Evolutionary conservation across 345 rosid species (phyloP).

Genomic region (Brassica cretica): DNA sequence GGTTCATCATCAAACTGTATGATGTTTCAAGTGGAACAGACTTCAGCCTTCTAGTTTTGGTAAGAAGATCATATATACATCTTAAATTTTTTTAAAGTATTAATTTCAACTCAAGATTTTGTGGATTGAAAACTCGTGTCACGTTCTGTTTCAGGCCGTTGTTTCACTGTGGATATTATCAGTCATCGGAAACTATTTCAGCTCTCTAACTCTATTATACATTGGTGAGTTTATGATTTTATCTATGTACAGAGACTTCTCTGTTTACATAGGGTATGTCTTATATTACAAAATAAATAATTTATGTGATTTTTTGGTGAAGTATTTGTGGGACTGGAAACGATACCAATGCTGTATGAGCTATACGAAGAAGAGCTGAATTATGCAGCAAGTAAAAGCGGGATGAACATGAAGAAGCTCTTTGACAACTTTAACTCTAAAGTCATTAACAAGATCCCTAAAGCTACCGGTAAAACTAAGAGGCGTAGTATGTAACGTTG

Average conservation of each 20-base stretch:
- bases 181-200: conserved; percentile 43
- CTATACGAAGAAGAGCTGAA: conserved; percentile 45
- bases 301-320: background rate
- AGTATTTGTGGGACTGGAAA: background rate
- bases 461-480: conserved; percentile 39
- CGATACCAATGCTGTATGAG: conserved; percentile 43
- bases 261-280: background rate
- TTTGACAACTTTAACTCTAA: conserved; percentile 42
- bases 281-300: background rate
- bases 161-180: conserved; percentile 50
- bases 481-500: conserved; percentile 30
- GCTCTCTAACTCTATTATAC: conserved; percentile 49
- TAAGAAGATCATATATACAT: conserved; percentile 14
- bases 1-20: conserved; percentile 40
- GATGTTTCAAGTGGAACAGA: conserved; percentile 50
- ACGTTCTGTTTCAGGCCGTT: conserved; percentile 40
- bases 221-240: conserved; percentile 42
- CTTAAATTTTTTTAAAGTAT: background rate
- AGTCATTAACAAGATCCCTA: conserved; percentile 57
- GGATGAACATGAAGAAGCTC: conserved; percentile 36
- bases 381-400: conserved; percentile 45
- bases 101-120: background rate
- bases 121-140: background rate
- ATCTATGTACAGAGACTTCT: background rate
- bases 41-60: conserved; percentile 43